Evolutionary conservation across 441 rosid genomes (phyloP).

Genomic region (Gossypium trilobum): DNA sequence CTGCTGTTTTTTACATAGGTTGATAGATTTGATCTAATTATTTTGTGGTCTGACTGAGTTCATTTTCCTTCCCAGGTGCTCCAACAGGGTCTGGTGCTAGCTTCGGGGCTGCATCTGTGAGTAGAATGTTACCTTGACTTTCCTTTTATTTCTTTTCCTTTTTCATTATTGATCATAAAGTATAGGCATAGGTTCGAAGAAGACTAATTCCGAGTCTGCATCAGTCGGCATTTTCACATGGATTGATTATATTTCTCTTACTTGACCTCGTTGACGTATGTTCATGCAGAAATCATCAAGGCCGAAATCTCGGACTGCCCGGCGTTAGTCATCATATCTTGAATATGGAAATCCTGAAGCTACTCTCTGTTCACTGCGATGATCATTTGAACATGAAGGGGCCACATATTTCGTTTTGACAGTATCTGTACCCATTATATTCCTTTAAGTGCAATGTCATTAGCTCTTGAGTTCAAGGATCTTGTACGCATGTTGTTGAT

Average conservation of each 20-base stretch:
- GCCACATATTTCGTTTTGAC: background rate
- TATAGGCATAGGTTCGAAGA: background rate
- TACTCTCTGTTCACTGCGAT: conserved; percentile 11
- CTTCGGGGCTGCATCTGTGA: conserved; percentile 70
- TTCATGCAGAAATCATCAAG: conserved; percentile 59
- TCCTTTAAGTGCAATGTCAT: conserved; percentile 1
- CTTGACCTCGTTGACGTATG: conserved; percentile 6
- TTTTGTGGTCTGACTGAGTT: conserved; percentile 12
- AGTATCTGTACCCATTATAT: background rate
- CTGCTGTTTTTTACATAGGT: background rate
- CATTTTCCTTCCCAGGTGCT: conserved; percentile 36
- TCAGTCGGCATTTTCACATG: background rate
- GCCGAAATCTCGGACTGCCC: conserved; percentile 63
- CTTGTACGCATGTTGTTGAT: background rate
- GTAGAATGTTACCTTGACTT: conserved; percentile 25
- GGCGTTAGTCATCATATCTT: conserved; percentile 38
- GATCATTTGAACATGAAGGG: conserved; percentile 8
- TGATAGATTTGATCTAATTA: background rate
- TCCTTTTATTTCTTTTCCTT: background rate
- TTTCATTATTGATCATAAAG: background rate
- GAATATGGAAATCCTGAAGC: conserved; percentile 10
- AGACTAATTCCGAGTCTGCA: background rate
- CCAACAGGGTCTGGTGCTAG: conserved; percentile 75
- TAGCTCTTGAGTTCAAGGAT: background rate
- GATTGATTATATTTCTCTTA: conserved; percentile 5